Evolutionary conservation across 1,139 yeast genomes (phyloP), one percentile per base, ranked within the genome.

Genomic region (Lodderomyces pseudojiufengensis): DNA sequence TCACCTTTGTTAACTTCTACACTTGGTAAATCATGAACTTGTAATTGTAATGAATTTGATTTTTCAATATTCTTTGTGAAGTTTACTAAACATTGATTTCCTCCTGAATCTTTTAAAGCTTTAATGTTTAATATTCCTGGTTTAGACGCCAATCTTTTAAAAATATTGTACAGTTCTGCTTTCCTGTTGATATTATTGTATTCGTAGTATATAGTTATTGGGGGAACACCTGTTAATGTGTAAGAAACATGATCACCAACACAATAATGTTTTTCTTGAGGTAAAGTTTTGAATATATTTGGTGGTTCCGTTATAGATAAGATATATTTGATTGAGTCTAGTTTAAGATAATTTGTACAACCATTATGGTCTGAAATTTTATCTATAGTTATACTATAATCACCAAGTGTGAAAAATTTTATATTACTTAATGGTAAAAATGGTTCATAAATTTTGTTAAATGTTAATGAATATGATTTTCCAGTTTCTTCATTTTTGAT

Each of bases 241-340:
- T 86, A 86, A 0, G 83, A 71, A 20, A 92, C 76, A 45, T 85
- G 84, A 44, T 92, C 97, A 3, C 98, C 98, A 26, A 90, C 96
- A 71, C 99, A 92, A 51, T 79, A 84, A 48, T 66, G 54, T 2
- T 73, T 70, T 23, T 63, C 61, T 14, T 59, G 54, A 4, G 43
- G 35, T 1, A 72, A 57, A 9, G 62, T 63, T 38, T 58, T 65
- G 26, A 56, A 59, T 7, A 88, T 78, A 43, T 76, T 73, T 8
- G 97, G 97, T 3, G 81, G 80, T 44, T 85, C 90, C 1, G 92
- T 80, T 5, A 90, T 75, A 1, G 78, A 70, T 27, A 86, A 66
- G 13, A 66, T 63, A 27, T 45, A 65, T 32, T 49, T 58, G 50
- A 63, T 18, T 18, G 66, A 28, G 60, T 54, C 3, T 59, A 57